Evolutionary conservation across 768 basidiomycete species (phyloP), one percentile per base, ranked within the genome.

Genomic region (Lentinus tigrinus): DNA sequence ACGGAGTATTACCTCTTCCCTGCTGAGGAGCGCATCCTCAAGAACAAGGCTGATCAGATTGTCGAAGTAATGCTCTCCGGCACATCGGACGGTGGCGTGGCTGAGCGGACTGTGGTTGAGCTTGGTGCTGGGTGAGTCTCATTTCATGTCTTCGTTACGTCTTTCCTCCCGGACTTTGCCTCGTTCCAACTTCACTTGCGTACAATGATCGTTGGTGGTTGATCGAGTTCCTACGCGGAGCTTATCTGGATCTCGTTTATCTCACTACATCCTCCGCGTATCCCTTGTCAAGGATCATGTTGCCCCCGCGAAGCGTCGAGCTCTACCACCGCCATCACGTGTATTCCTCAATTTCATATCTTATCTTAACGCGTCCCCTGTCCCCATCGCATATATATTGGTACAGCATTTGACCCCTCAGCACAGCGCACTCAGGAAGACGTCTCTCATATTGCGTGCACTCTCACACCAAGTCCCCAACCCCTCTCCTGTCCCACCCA

Each of bases 101-200:
- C 67, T 3, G 83, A 81, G 40, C 81, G 85, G 52, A 79, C 87
- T 51, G 78, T 97, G 7, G 78, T 98, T 40, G 95, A 98, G 69
- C 81, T 98, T n/a, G 95, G 96, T 43, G 92, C 95, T 9, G 95
- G 95, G 93, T 95, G 71, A 80, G 91, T 82, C 31, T 31, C 31
- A 31, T 31, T 7, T 11, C 24, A 56, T 46, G 23, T 14, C 53
- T 48, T 46, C 42, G 38, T 54, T 54, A 50, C 52, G 31, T 47
- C 47, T 4, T 28, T 47, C 16, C 23, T 24, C 23, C 8, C 10
- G 5, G 21, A 23, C 26, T 39, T 10, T 23, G n/a, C 27, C 36
- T 31, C 40, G 26, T 50, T 39, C 27, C 37, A 42, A 21, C 40
- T 34, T 26, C 23, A 26, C 17, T 17, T 21, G n/a, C 21, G 26